A percentile compares a stretch with the other conserved stretches of the same genome.
These are phyloP conservation scores for Leucogyrophana mollusca DNA, from an alignment of 768 basidiomycete species.

Conservation along the genomic window DNA sequence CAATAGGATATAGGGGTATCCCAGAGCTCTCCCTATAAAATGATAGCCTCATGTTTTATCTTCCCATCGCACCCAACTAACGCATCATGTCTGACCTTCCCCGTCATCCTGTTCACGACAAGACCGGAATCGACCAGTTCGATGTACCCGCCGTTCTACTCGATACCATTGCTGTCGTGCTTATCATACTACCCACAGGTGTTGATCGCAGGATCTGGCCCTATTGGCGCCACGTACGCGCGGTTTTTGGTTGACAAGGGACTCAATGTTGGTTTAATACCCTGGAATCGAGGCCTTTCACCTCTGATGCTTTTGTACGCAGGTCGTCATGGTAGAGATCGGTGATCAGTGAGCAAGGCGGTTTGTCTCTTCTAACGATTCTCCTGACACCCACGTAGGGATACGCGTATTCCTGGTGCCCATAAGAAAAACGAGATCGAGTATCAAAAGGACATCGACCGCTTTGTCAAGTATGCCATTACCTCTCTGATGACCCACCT, in stretches of 20 bases:
- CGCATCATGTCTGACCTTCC: too few species aligned
- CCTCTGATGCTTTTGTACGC: background rate
- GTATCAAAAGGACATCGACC: slow-evolving; percentile 34
- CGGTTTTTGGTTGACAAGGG: slow-evolving; percentile 19
- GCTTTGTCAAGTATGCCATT: slow-evolving; percentile 24
- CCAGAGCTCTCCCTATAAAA: too few species aligned
- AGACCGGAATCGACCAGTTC: too few species aligned
- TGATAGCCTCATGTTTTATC: too few species aligned
- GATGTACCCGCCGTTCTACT: too few species aligned
- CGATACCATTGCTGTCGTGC: too few species aligned
- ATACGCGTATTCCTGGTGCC: slow-evolving; percentile 8
- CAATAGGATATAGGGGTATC: too few species aligned
- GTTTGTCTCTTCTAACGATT: too few species aligned
- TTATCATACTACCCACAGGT: slow-evolving; percentile 10
- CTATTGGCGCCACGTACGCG: slow-evolving; percentile 27
- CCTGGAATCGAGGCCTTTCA: background rate
- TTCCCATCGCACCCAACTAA: too few species aligned
- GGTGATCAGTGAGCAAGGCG: slow-evolving; percentile 15
- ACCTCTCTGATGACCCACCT: background rate
- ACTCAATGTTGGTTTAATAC: slow-evolving; percentile 9
- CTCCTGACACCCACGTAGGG: slow-evolving; percentile 1
- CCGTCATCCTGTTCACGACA: background rate
- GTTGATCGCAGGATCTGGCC: slow-evolving; percentile 32
- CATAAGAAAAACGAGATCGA: slow-evolving; percentile 35
- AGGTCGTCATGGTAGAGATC: slow-evolving; percentile 17